Percentiles rank a stretch among this genome's conserved stretches.
phyloP scores from a whole-genome alignment of 768 basidiomycete genomes.

The Russula compacta region DNA sequence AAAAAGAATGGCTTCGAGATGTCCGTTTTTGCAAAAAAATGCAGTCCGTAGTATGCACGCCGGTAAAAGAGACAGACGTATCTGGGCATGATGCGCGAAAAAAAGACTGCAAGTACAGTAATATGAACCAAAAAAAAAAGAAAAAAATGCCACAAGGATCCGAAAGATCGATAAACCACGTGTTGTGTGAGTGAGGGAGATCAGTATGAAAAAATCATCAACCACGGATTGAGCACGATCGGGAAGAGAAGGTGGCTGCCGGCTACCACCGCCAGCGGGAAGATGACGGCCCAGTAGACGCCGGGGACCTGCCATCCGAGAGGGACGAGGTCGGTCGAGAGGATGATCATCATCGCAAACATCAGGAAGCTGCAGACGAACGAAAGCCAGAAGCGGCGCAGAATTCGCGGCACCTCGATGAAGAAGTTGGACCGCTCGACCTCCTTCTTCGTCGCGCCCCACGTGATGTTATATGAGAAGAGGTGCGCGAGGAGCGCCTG shows the following conservation, averaged over 20 bases:
- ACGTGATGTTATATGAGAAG: slow-evolving; percentile 49
- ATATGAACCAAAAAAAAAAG: neutral
- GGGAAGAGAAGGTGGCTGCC: slow-evolving; percentile 68
- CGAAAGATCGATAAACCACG: too few species aligned
- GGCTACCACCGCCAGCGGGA: slow-evolving; percentile 62
- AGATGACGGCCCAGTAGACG: slow-evolving; percentile 60
- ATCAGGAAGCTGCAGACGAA: slow-evolving; percentile 44
- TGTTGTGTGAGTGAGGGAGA: neutral
- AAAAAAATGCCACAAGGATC: neutral
- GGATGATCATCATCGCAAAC: slow-evolving; percentile 47
- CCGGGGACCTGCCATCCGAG: slow-evolving; percentile 54
- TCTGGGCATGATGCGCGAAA: too few species aligned
- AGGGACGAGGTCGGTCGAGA: slow-evolving; percentile 48
- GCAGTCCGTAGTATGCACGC: neutral
- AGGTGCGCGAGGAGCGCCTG: slow-evolving; percentile 46
- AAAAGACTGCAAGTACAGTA: too few species aligned
- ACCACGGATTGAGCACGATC: slow-evolving; percentile 80
- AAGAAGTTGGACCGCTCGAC: slow-evolving; percentile 87
- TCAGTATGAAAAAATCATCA: slow-evolving; percentile 73
- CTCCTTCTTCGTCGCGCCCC: slow-evolving; percentile 65
- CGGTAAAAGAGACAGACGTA: neutral
- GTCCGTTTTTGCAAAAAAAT: neutral
- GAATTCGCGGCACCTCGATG: slow-evolving; percentile 78
- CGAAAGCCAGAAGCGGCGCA: slow-evolving; percentile 66
- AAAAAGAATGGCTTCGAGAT: neutral